Base-by-base conservation (phyloP, 192 early-diverging fungal species). In the Thoreauomyces humboldtii region DNA sequence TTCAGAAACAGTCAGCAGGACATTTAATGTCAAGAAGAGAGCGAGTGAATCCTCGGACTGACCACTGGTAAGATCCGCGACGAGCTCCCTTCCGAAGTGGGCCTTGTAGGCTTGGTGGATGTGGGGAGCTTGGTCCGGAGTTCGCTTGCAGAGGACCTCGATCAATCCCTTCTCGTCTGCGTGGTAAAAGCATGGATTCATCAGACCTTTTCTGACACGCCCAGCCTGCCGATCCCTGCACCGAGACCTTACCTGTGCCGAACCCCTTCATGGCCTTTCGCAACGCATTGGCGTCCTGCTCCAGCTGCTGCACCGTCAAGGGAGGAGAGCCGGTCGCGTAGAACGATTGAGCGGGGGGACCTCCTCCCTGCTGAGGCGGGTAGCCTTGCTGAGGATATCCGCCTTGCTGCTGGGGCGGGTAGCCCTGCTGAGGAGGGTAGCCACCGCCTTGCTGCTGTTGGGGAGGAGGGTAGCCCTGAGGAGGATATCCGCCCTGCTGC, bases 121-220 rank as follows among this genome's bases (percentile, higher is more conserved):
- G 7, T 70, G 60, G 35, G 50, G 56, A 15, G 58, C 69, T 65
- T 78, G 69, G 11, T 63, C 59, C 24, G 64, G 66, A 31, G 77
- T 76, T 21, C 76, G 69, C 19, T 67, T 66, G 46, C 62, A 72
- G 24, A 78, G 35, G 36, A 77, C 48, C 28, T 73, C 69, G 38
- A 78, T 70, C 15, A 78, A 32, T 33, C 68, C 67, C 12, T 81
- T 65, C 57, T 78, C 73, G 47, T 77, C 75, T 32, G 44, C 22
- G 7, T n/a, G n/a, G n/a, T n/a, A n/a, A n/a, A n/a, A n/a, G n/a
- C n/a, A n/a, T n/a, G n/a, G n/a, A n/a, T n/a, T n/a, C n/a, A n/a
- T n/a, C n/a, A n/a, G n/a, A n/a, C n/a, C n/a, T n/a, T n/a, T n/a
- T n/a, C n/a, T n/a, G n/a, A n/a, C n/a, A n/a, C n/a, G n/a, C n/a